Evolutionary conservation across 2,329 filamentous ascomycete species (phyloP).

Genomic region (Claviceps fusiformis): DNA sequence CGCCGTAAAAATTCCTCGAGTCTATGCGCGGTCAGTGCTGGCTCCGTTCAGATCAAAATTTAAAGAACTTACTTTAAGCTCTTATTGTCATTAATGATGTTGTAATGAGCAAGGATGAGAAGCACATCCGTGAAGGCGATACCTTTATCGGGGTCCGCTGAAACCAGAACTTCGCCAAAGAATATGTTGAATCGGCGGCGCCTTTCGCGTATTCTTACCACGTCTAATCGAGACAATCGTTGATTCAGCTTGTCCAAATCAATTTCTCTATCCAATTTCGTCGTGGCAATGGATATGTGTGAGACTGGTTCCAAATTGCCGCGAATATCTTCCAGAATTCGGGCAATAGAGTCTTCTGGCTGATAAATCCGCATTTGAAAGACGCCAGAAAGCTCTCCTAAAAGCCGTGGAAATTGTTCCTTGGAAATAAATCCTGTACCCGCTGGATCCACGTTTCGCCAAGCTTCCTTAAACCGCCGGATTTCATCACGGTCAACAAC

Average conservation of each 20-base stretch:
- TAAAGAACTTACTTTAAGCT: conserved; percentile 55
- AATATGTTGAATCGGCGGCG: conserved; percentile 82
- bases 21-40: conserved; percentile 25
- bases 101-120: conserved; percentile 96
- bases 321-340: conserved; percentile 74
- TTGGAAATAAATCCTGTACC: conserved; percentile 86
- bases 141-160: conserved; percentile 75
- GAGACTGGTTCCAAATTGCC: conserved; percentile 37
- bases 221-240: conserved; percentile 60
- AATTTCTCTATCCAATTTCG: conserved; percentile 42
- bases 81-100: conserved; percentile 96
- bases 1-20: conserved; percentile 91
- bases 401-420: conserved; percentile 72
- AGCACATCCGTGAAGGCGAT: conserved; percentile 86
- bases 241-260: conserved; percentile 65
- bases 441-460: conserved; percentile 87
- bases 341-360: conserved; percentile 73
- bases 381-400: conserved; percentile 85
- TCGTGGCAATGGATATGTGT: conserved; percentile 40
- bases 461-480: conserved; percentile 93
- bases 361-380: conserved; percentile 98
- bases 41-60: background rate
- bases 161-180: conserved; percentile 91
- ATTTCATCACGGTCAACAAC: conserved; percentile 88
- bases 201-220: conserved; percentile 58